These are phyloP conservation scores for Pezicula radicicola DNA, from an alignment of 2,329 filamentous ascomycete genomes.

Conservation along the genomic window DNA sequence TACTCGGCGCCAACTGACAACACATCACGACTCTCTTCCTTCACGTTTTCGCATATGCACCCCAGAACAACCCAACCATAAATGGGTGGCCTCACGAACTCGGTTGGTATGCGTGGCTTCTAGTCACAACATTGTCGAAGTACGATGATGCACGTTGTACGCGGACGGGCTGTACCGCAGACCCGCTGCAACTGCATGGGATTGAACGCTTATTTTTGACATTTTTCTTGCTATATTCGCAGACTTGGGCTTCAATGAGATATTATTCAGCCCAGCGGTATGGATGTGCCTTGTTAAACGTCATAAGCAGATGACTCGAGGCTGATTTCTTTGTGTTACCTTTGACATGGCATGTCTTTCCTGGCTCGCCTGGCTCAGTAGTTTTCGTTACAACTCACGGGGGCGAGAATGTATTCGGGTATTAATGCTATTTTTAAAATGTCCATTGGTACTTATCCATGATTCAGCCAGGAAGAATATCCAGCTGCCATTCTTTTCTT, in stretches of 20 bases:
- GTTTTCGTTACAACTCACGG: background rate
- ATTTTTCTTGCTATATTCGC: background rate
- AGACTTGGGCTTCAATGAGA: background rate
- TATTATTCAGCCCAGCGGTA: background rate
- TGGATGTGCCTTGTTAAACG: no score
- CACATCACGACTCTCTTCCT: background rate
- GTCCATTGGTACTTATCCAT: background rate
- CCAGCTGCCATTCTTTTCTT: no score
- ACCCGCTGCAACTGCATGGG: background rate
- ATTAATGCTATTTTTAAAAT: background rate
- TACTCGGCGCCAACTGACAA: background rate
- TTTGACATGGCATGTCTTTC: background rate
- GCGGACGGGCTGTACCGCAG: background rate
- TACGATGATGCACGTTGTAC: background rate
- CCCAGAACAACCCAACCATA: background rate
- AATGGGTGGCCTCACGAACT: background rate
- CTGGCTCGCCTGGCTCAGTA: background rate
- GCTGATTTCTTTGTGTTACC: background rate
- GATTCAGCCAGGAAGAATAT: no score
- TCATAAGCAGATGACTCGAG: background rate
- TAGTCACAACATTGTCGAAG: background rate
- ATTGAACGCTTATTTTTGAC: background rate
- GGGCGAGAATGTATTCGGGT: background rate
- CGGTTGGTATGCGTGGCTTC: background rate
- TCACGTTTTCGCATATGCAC: background rate